Evolutionary conservation across 176 grass and related monocot genomes (phyloP), one percentile per base, ranked within the genome.

Genomic region (Triticum timopheevii): DNA sequence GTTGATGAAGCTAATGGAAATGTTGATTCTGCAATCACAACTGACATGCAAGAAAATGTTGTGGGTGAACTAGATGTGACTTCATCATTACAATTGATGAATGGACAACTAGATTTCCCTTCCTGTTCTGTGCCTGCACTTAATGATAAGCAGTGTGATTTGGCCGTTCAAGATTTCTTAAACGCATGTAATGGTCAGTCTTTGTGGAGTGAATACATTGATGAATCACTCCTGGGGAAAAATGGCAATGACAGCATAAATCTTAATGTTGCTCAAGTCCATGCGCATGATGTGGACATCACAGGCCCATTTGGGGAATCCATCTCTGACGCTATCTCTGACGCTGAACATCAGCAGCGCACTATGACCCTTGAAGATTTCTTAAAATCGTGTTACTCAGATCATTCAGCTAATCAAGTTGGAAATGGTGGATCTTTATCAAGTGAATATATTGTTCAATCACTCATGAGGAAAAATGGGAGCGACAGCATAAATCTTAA

Each of bases 1-100:
- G 65, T 79, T 49, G 44, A 82, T 65, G 79, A 65, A 71, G 69
- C 73, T 83, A 25, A 88, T 83, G 77, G 42, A 87, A 78, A 40
- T 82, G 28, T 76, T 69, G 61, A 80, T 76, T 80, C 59, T 75
- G 66, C 67, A n/a, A 17, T 79, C 25, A 59, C 45, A 68, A 75
- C 45, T 76, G 59, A 20, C 47, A 59, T 23, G 16, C 80, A 80
- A 75, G 45, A 69, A 74, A 80, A 80, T 33, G 13, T 61, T 10
- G 19, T 66, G 25, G 82, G 28, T 12, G 59, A 80, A 38, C 20
- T 17, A 65, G n/a, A 30, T 63, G 79, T 27, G 33, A 59, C 49
- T 65, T 1, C 44, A 68, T 66, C 75, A 64, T 27, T 59, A 10
- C 33, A 75, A 74, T 25, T 35, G 34, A 75, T 25, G 19, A 85